Evolutionary conservation across 1,284 basidiomycete species (phyloP).

Genomic region (Somion occarium): DNA sequence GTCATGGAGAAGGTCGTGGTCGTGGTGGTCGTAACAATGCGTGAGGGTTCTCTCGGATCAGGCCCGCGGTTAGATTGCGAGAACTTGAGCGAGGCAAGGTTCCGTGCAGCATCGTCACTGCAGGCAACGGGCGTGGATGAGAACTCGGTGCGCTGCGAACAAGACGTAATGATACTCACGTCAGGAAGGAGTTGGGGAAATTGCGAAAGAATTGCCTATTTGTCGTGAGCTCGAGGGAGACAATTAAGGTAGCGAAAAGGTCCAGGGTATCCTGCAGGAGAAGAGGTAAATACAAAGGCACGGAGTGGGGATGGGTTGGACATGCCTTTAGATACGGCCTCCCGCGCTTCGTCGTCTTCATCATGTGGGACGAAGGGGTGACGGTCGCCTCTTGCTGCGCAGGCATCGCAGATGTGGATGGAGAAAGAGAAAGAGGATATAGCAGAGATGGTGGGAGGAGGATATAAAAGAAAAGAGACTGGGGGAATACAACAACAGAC

Average conservation of each 20-base stretch:
- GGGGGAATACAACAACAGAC: neutral
- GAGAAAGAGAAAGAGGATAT: slow-evolving; percentile 18
- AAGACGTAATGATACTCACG: slow-evolving; percentile 50
- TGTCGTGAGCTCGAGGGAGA: slow-evolving; percentile 84
- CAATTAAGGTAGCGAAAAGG: slow-evolving; percentile 94
- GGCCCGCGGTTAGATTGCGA: slow-evolving; percentile 98
- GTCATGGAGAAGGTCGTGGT: slow-evolving; percentile 99
- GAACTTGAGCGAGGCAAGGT: slow-evolving; percentile 95
- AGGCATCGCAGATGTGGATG: slow-evolving; percentile 32
- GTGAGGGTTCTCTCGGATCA: slow-evolving; percentile 94
- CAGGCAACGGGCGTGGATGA: slow-evolving; percentile 7
- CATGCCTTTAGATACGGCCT: slow-evolving; percentile 88
- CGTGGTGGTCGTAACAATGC: slow-evolving; percentile 97
- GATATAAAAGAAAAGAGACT: neutral
- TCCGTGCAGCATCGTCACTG: slow-evolving; percentile 93
- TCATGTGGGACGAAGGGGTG: slow-evolving; percentile 78
- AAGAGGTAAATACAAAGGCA: slow-evolving; percentile 10
- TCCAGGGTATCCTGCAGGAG: slow-evolving; percentile 87
- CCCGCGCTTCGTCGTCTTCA: slow-evolving; percentile 95
- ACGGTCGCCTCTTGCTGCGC: slow-evolving; percentile 29
- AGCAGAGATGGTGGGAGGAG: slow-evolving; percentile 19
- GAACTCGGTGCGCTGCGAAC: slow-evolving; percentile 16
- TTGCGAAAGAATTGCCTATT: slow-evolving; percentile 96
- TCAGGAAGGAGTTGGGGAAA: slow-evolving; percentile 93
- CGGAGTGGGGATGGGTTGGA: slow-evolving; percentile 11